Evolutionary conservation across 2,329 filamentous ascomycete genomes (phyloP).

Genomic region (Nemania sp.): DNA sequence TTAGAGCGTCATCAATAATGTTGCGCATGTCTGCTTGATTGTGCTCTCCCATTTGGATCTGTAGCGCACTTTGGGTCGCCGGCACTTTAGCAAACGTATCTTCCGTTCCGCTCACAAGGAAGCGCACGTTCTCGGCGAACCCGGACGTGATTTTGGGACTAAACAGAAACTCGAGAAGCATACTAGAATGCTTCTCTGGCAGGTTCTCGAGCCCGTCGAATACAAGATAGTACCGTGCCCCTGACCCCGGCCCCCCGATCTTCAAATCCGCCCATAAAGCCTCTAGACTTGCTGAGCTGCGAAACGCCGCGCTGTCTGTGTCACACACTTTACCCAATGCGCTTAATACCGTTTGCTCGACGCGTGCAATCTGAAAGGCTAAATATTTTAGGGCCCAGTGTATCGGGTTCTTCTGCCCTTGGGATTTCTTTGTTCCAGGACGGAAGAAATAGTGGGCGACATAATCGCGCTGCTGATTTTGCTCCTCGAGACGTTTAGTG

Average conservation of each 20-base stretch:
- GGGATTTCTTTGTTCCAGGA: constrained; percentile 27
- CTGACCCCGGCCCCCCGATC: constrained; percentile 24
- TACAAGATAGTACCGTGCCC: constrained; percentile 30
- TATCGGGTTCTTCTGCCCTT: constrained; percentile 29
- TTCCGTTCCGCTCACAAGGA: constrained; percentile 29
- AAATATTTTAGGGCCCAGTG: constrained; percentile 34
- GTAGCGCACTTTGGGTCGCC: background rate
- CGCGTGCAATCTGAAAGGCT: constrained; percentile 36
- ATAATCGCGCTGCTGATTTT: constrained; percentile 30
- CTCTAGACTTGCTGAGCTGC: constrained; percentile 15
- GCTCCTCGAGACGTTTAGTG: constrained; percentile 32
- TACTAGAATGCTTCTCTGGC: constrained; percentile 13
- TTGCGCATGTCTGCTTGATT: constrained; percentile 31
- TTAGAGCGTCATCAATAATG: constrained; percentile 27
- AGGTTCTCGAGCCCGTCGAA: constrained; percentile 36
- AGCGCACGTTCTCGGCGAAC: constrained; percentile 23
- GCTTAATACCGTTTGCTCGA: constrained; percentile 30
- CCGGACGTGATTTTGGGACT: constrained; percentile 13
- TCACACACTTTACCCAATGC: constrained; percentile 31
- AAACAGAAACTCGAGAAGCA: constrained; percentile 25
- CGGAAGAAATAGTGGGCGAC: constrained; percentile 37
- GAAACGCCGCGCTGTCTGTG: constrained; percentile 7
- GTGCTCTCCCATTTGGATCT: constrained; percentile 27
- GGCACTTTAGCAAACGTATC: constrained; percentile 8
- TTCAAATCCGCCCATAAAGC: constrained; percentile 29